Evolutionary conservation across 352 stramenopile genomes (phyloP), one percentile per base, ranked within the genome.

Genomic region (Phytophthora brassicae): DNA sequence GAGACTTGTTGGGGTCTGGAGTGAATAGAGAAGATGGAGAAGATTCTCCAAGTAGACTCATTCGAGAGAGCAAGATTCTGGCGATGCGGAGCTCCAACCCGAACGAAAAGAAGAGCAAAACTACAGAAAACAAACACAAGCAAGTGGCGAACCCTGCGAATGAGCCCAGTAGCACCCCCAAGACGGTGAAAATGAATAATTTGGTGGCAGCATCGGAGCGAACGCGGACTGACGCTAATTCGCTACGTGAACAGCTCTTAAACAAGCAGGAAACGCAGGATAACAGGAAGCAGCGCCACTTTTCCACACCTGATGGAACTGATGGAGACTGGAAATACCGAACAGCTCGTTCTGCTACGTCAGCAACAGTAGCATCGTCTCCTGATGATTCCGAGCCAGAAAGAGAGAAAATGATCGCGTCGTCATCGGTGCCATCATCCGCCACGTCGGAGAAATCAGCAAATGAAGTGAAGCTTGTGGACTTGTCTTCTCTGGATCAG

Each of bases 51-150:
- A 66, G 41, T 2, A 60, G 74, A 28, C 57, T 87, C 47, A 80
- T 91, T 39, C 79, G 79, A 31, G 82, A 89, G 71, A 89, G 76
- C 63, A 88, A 86, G 45, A 91, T 91, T 66, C 68, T 89, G 17
- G 61, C 65, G 8, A 88, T 89, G 78, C 70, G 70, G 28, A 72
- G 23, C 46, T 75, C 64, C 8, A 71, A 71, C 20, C 14, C 56
- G 9, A 58, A 22, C 43, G 50, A 65, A 9, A 53, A 39, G 3
- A 68, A 54, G 7, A 48, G 7, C 24, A 44, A 70, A n/a, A n/a
- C n/a, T n/a, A n/a, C n/a, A n/a, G n/a, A n/a, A n/a, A n/a, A n/a
- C n/a, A n/a, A n/a, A n/a, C n/a, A 57, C 19, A 55, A 41, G 12
- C 43, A 51, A 20, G 17, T 33, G 17, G 26, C 2, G 7, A 53